These are phyloP conservation scores for Phytophthora kernoviae DNA, from an alignment of 352 stramenopile species.

Conservation along the genomic window DNA sequence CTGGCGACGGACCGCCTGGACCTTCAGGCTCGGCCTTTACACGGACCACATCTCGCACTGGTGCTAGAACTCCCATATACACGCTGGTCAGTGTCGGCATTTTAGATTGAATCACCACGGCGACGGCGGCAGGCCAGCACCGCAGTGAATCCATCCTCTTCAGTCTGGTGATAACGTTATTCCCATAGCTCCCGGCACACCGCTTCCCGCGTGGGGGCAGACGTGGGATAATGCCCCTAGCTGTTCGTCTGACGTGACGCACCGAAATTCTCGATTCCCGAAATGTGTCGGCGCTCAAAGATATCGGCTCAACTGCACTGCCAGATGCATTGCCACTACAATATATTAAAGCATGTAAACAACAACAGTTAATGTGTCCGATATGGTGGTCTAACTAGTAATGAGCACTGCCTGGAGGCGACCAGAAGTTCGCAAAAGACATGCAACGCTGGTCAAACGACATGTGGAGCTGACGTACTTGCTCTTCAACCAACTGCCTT, in stretches of 20 bases:
- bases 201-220: constrained; percentile 32
- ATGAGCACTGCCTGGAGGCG: background rate
- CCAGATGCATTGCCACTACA: background rate
- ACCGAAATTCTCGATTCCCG: constrained; percentile 26
- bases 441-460: constrained; percentile 2
- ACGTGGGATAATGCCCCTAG: constrained; percentile 21
- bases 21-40: constrained; percentile 3
- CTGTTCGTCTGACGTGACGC: constrained; percentile 6
- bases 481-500: constrained; percentile 14
- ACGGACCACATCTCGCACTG: background rate
- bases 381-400: background rate
- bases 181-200: constrained; percentile 23
- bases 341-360: too few species aligned
- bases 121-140: background rate
- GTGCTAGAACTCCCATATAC: background rate
- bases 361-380: background rate
- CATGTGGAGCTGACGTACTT: background rate
- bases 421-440: constrained; percentile 10
- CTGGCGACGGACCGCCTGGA: background rate
- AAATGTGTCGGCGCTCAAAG: background rate
- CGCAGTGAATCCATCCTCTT: constrained; percentile 8
- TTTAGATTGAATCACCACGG: too few species aligned
- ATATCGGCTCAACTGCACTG: background rate
- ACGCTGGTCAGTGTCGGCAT: too few species aligned
- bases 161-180: constrained; percentile 24